These are phyloP conservation scores for Oryza longistaminata DNA, from an alignment of 176 grass and related monocot species.

Conservation along the genomic window DNA sequence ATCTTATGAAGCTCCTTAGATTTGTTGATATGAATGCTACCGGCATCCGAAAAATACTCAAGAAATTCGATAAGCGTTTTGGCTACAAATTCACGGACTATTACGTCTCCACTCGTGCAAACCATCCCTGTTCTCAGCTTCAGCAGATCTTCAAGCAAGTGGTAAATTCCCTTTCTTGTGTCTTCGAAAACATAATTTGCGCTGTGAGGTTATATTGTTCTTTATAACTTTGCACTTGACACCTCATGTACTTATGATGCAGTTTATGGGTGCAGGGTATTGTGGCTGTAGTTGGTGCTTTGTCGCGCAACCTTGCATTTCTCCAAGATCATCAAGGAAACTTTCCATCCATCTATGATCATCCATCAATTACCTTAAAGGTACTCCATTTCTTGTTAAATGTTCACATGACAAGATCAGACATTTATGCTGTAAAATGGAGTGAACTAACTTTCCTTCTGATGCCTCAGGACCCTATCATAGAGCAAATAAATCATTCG, in stretches of 20 bases:
- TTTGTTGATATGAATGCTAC: constrained; percentile 96
- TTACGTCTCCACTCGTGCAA: constrained; percentile 82
- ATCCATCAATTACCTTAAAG: constrained; percentile 70
- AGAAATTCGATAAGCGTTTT: constrained; percentile 94
- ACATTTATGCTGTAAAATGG: not conserved
- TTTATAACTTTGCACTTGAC: not conserved
- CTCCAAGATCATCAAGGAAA: constrained; percentile 78
- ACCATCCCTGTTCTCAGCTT: constrained; percentile 91
- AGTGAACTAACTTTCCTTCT: constrained; percentile 1
- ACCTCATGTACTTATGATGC: not conserved
- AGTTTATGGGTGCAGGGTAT: constrained; percentile 64
- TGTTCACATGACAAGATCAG: constrained; percentile 9
- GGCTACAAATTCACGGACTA: constrained; percentile 84
- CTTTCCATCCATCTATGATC: constrained; percentile 84
- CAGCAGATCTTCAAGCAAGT: constrained; percentile 98
- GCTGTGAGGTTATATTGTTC: not conserved
- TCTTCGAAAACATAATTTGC: not conserved
- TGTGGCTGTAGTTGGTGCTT: constrained; percentile 87
- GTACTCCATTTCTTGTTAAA: constrained; percentile 35
- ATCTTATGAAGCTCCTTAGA: constrained; percentile 83
- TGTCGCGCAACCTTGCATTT: constrained; percentile 79
- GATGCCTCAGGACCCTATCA: constrained; percentile 76
- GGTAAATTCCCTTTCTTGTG: constrained; percentile 49
- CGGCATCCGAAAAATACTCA: constrained; percentile 90
- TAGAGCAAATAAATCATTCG: constrained; percentile 94